These are phyloP conservation scores for Sarocladium strictum DNA, from an alignment of 2,329 filamentous ascomycete species.

Conservation along the genomic window DNA sequence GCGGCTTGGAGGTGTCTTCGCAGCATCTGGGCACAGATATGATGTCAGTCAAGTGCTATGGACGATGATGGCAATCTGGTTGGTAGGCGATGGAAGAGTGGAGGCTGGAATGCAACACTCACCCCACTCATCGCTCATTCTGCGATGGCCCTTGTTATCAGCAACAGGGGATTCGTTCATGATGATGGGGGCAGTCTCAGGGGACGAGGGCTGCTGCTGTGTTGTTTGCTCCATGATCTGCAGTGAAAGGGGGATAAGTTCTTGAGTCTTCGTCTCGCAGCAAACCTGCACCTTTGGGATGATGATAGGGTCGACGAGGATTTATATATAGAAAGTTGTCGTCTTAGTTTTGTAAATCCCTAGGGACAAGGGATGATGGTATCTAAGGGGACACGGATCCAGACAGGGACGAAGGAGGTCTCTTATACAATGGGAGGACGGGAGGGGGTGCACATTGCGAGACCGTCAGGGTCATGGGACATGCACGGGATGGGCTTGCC, in stretches of 20 bases:
- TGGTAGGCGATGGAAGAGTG: no score
- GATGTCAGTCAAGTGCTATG: not conserved
- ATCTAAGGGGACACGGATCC: not conserved
- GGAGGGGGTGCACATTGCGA: not conserved
- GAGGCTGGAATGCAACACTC: constrained; percentile 8
- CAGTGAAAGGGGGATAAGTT: not conserved
- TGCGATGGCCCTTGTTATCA: constrained; percentile 24
- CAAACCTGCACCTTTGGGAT: not conserved
- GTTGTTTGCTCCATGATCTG: constrained; percentile 19
- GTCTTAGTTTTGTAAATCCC: not conserved
- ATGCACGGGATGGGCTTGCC: constrained; percentile 6
- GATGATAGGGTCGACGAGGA: not conserved
- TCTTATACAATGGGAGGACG: constrained; percentile 1
- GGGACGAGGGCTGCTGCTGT: constrained; percentile 14
- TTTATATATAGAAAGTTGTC: not conserved
- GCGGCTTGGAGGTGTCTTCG: constrained; percentile 60
- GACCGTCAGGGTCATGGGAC: constrained; percentile 1
- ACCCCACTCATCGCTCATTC: constrained; percentile 45
- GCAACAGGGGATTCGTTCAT: constrained; percentile 25
- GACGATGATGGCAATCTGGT: no score
- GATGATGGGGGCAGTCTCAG: constrained; percentile 15
- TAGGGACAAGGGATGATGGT: not conserved
- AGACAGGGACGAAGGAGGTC: not conserved
- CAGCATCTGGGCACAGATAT: constrained; percentile 44
- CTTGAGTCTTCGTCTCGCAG: not conserved